Base-by-base conservation (phyloP, 1,284 basidiomycete species). In the Singerocomus rubriflavus region DNA sequence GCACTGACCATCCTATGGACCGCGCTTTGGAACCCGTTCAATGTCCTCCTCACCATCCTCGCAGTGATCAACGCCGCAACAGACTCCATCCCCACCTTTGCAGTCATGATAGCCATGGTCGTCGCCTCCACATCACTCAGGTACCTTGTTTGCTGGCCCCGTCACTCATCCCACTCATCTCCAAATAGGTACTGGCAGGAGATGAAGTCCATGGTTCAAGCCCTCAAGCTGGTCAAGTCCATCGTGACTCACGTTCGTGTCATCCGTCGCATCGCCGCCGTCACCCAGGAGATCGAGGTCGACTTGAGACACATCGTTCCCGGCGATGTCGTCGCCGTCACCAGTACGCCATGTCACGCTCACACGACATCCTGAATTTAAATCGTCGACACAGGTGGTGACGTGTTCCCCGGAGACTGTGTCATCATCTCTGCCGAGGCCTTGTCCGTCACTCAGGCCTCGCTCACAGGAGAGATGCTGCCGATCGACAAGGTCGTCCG, bases 221-320 rank as follows among this genome's bases (percentile, higher is more conserved):
- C 64, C 33, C 64, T 66, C 46, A 68, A 68, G 33, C 44, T 66
- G 26, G 59, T 67, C 47, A 66, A 52, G 54, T 66, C 64, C 6
- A 69, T 66, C 10, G 61, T 64, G 26, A 66, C 67, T 5, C 66
- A 65, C 8, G 54, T 68, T 46, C 66, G 67, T 32, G 64, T 69
- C 8, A 39, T 66, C 54, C 67, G 64, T 47, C 45, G 50, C 10
- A 51, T 56, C 12, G 40, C 52, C 33, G 58, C 50, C 5, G 6
- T 54, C 26, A 26, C 61, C 29, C 57, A 56, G 29, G 66, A 70
- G 41, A 33, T 67, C 7, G 64, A 66, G 37, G 34, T 68, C 44
- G 64, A 66, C 48, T 46, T 61, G 38, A 57, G 66, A 29, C 45
- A 64, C 14, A 25, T 66, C 12, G 66, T 66, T 41, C 66, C 67